A percentile compares a stretch with the other conserved stretches of the same genome.
phyloP scores from a whole-genome alignment of 225 moss, liverwort and hornwort species.

The Physcomitrium patens region DNA sequence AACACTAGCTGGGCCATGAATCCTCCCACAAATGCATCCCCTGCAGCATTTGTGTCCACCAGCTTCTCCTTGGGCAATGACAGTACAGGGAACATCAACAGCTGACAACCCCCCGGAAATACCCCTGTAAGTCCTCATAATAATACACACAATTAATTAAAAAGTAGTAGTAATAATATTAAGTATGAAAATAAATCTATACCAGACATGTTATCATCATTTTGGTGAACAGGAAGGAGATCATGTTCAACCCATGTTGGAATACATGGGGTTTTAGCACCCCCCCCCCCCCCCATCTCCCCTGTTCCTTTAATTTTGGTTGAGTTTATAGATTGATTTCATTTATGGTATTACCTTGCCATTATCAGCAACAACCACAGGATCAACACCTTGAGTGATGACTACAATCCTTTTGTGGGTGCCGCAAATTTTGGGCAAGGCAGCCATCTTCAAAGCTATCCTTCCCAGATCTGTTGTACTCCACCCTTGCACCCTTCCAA shows the following conservation, averaged over 20 bases:
- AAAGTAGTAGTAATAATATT: not conserved
- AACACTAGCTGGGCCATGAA: conserved; percentile 88
- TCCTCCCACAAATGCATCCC: conserved; percentile 91
- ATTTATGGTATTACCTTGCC: conserved; percentile 53
- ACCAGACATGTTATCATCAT: no score
- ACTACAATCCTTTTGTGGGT: conserved; percentile 86
- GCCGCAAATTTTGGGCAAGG: conserved; percentile 74
- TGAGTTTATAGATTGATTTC: conserved; percentile 12
- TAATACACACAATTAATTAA: not conserved
- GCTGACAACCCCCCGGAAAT: conserved; percentile 11
- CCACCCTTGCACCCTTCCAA: conserved; percentile 85
- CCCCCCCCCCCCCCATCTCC: no score
- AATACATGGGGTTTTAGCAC: no score
- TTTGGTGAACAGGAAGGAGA: no score
- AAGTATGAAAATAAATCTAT: not conserved
- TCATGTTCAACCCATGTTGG: no score
- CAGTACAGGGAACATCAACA: conserved; percentile 70
- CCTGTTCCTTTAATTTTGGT: conserved; percentile 33
- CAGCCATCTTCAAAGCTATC: conserved; percentile 75
- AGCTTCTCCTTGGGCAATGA: conserved; percentile 68
- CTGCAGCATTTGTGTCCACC: conserved; percentile 92
- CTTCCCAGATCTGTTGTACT: conserved; percentile 72
- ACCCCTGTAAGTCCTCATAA: not conserved
- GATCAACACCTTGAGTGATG: conserved; percentile 86
- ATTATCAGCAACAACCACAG: conserved; percentile 76